Base-by-base conservation (phyloP, 2,329 filamentous ascomycete genomes). In the Penicillium occitanis region DNA sequence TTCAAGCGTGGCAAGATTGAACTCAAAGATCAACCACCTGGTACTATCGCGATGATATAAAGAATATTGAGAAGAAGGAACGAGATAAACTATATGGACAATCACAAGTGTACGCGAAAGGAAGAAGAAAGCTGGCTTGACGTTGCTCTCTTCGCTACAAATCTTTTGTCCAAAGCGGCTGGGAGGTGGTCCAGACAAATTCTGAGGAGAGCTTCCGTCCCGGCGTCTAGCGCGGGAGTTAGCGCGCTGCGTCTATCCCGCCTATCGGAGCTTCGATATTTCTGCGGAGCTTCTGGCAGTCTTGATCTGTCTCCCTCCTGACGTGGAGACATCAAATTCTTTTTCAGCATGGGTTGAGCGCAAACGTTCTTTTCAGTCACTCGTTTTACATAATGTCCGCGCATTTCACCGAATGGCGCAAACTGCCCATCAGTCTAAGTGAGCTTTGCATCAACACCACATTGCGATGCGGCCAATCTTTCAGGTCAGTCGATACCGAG, bases 361-460 rank as follows among this genome's bases (percentile, higher is more conserved):
- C 57, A 62, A 67, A 33, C 22, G 11, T 19, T 22, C n/a, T 30
- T 30, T 28, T 61, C 22, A 30, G 25, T 37, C 14, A 14, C 25
- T 48, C 22, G 11, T 37, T 19, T 58, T 51, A 63, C 50, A 63
- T 28, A 58, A 77, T 81, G 79, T 74, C 81, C 53, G 65, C 78
- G 59, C 84, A 83, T 35, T 82, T 87, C n/a, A 84, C 89, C 17
- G 90, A 92, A 75, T 99, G 95, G 95, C 88, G 88, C 70, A 96
- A 91, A 81, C 81, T 99, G 71, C 93, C 95, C 28, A 82, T 97
- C 48, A 91, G 85, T 68, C 81, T 97, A 40, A 87, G 89, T 3
- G 95, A 99, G 76, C 86, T 99, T 3, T 97, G 92, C 76, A 93
- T 99, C 70, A 92, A 97, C 73, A 99, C 94, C 0, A 97, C 93